A percentile compares a stretch with the other conserved stretches of the same genome.
Evolutionary conservation across 371 early-diverging fungal species (phyloP).

Genomic region (Apophysomyces trapeziformis): DNA sequence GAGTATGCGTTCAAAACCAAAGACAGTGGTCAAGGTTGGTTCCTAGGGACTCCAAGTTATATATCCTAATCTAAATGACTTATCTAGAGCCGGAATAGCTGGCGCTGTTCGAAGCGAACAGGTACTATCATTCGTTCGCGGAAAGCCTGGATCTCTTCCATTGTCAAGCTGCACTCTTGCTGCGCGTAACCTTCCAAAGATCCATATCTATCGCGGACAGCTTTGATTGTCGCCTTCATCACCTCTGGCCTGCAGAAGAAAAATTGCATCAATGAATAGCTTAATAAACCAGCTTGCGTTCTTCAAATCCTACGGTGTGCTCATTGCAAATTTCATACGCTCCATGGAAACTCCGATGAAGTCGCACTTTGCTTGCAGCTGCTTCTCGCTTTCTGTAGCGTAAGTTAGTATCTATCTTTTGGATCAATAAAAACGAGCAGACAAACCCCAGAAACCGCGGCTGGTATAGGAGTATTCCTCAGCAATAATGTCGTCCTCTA

Average conservation of each 20-base stretch:
- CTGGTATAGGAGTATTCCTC: conserved; percentile 67
- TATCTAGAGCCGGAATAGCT: conserved; percentile 33
- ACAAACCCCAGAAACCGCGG: conserved; percentile 38
- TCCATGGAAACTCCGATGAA: conserved; percentile 14
- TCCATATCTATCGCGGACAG: conserved; percentile 32
- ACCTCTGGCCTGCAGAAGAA: conserved; percentile 23
- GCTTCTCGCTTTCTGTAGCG: conserved; percentile 10
- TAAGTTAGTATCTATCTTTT: neutral
- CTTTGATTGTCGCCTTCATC: conserved; percentile 29
- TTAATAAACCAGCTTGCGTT: too few species aligned
- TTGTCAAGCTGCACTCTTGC: conserved; percentile 27
- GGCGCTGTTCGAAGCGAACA: conserved; percentile 42
- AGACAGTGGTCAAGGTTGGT: too few species aligned
- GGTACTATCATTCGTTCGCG: conserved; percentile 38
- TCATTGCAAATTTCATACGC: conserved; percentile 20
- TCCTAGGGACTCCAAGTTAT: too few species aligned
- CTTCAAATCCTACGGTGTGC: conserved; percentile 13
- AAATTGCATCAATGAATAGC: too few species aligned
- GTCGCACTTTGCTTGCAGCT: conserved; percentile 14
- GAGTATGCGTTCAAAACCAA: too few species aligned
- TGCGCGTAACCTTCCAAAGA: conserved; percentile 38
- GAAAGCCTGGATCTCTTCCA: conserved; percentile 24
- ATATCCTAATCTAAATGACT: too few species aligned
- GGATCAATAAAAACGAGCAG: neutral
- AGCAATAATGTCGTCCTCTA: conserved; percentile 72